phyloP scores from a whole-genome alignment of 2,329 filamentous ascomycete species.

The Pseudogymnoascus sp. region DNA sequence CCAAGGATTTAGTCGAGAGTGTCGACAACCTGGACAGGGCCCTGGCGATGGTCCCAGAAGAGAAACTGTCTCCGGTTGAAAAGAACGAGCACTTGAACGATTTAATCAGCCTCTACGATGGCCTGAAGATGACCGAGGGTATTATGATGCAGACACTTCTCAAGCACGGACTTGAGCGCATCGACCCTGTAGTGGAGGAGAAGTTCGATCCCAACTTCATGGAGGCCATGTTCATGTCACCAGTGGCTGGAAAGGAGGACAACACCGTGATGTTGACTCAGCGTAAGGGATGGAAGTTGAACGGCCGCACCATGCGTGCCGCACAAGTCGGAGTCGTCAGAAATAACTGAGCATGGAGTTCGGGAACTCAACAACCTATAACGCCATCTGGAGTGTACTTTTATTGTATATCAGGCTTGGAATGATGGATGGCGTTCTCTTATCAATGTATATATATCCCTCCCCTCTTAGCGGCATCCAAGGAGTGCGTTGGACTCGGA shows the following conservation, averaged over 20 bases:
- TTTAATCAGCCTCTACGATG: constrained; percentile 71
- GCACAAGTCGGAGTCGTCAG: constrained; percentile 96
- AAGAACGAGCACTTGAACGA: constrained; percentile 55
- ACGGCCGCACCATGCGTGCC: constrained; percentile 79
- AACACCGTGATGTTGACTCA: constrained; percentile 86
- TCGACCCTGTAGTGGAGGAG: constrained; percentile 64
- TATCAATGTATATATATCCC: constrained; percentile 8
- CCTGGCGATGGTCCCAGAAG: constrained; percentile 65
- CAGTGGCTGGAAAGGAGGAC: constrained; percentile 79
- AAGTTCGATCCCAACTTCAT: constrained; percentile 96
- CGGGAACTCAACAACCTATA: background rate
- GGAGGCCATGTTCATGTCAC: constrained; percentile 92
- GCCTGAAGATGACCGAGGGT: constrained; percentile 88
- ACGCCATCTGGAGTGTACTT: constrained; percentile 9
- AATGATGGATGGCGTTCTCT: constrained; percentile 9
- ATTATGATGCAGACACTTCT: constrained; percentile 81
- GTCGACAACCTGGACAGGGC: constrained; percentile 97
- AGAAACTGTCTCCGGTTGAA: constrained; percentile 53
- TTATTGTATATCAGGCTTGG: constrained; percentile 5
- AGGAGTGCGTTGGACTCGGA: constrained; percentile 9
- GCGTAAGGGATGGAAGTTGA: constrained; percentile 91
- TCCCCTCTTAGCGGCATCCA: constrained; percentile 10
- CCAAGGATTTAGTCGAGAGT: constrained; percentile 87
- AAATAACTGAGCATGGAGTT: constrained; percentile 41
- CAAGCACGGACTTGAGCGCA: constrained; percentile 89